Evolutionary conservation across 371 early-diverging fungal genomes (phyloP), one percentile per base, ranked within the genome.

Genomic region (Rhizopus delemar): DNA sequence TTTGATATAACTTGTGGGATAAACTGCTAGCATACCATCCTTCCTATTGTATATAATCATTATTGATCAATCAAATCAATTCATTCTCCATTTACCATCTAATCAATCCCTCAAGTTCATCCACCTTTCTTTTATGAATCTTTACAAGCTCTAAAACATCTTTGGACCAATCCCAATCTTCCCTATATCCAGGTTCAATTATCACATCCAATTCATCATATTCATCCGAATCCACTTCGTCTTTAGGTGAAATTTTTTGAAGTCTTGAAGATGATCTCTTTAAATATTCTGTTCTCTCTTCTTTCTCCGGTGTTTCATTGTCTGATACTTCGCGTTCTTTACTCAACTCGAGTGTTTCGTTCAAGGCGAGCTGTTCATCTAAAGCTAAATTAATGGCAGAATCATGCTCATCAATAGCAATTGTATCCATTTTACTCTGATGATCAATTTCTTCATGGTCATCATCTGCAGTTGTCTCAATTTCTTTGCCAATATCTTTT

Each of bases 1-100:
- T 28, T 45, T 45, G 9, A 66, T 15, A 8, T 32, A 22, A 8
- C 51, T 35, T 3, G 56, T 66, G 31, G 58, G 28, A 32, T 62
- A 55, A 28, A 43, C 36, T 16, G 58, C 54, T 11, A 57, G 16
- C 22, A 56, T 53, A 12, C 54, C 53, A 11, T 66, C 66, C 16
- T 22, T 46, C 64, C 63, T 63, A 41, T 22, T 39, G 29, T 13
- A 46, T 28, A n/a, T 4, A 34, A 22, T 36, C 5, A 41, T 29
- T 16, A 22, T n/a, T 3, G 41, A 28, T 28, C 9, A 31, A 28
- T 12, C 5, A 12, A 32, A 13, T 16, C 9, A 5, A 8, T 31
- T 22, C 22, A 33, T 51, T 51, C 29, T 8, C 16, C 12, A 0
- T 48, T 46, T 35, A n/a, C 31, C 8, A 0, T 22, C 46, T 33